Percentiles rank a stretch among this genome's conserved stretches.
phyloP scores from a whole-genome alignment of 495 filamentous ascomycete species.

The Xylaria longipes region DNA sequence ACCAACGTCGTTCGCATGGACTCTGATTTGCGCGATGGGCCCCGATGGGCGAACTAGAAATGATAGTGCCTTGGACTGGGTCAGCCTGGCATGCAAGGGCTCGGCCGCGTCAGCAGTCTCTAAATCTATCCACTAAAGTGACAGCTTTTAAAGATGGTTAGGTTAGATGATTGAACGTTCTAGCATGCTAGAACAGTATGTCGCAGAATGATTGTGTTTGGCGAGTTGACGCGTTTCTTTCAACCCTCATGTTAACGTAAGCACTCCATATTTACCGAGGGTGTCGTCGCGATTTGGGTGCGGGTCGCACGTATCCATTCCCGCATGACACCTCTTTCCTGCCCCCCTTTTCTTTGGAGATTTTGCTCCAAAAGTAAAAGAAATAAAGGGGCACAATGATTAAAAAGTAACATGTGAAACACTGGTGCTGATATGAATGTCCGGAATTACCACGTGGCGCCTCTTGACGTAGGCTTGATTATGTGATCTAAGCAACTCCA shows the following conservation, averaged over 20 bases:
- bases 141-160: slow-evolving; percentile 2
- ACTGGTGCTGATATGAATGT: not conserved
- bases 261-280: slow-evolving; percentile 6
- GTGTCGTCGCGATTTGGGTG: not conserved
- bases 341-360: not conserved
- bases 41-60: not conserved
- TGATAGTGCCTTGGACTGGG: not conserved
- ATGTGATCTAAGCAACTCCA: slow-evolving; percentile 7
- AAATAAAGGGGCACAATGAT: not conserved
- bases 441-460: slow-evolving; percentile 1
- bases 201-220: not conserved
- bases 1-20: not conserved
- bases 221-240: not conserved
- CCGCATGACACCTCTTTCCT: not conserved
- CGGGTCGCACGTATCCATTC: not conserved
- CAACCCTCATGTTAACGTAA: slow-evolving; percentile 2
- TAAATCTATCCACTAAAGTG: not conserved
- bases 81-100: not conserved
- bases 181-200: not conserved
- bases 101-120: not conserved
- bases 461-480: slow-evolving; percentile 15
- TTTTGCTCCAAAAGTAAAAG: not conserved
- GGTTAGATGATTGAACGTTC: not conserved
- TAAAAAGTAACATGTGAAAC: not conserved
- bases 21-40: not conserved